Conservation (phyloP, 768 basidiomycete species). For the Calocybe indica region DNA sequence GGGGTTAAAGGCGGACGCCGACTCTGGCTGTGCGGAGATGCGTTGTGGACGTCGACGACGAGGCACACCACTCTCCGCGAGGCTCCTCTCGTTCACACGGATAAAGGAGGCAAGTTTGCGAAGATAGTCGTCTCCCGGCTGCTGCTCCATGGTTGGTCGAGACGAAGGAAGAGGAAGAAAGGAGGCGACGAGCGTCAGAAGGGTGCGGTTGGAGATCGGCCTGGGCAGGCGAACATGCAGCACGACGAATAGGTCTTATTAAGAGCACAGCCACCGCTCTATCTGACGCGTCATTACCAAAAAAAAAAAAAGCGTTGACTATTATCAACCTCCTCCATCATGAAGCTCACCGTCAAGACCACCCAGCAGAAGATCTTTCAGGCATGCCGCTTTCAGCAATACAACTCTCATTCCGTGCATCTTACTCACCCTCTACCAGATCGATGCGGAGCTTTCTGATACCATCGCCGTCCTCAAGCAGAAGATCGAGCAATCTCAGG, state of each 20-base stretch:
- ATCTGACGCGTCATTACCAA: too few species aligned
- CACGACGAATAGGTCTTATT: slow-evolving; percentile 1
- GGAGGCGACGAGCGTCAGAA: slow-evolving; percentile 7
- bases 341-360: slow-evolving; percentile 96
- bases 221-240: neutral
- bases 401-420: neutral
- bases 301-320: neutral
- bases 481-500: slow-evolving; percentile 75
- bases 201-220: neutral
- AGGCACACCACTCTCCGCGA: slow-evolving; percentile 58
- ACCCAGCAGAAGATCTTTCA: slow-evolving; percentile 90
- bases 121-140: slow-evolving; percentile 73
- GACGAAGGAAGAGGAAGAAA: slow-evolving; percentile 9
- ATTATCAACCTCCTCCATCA: slow-evolving; percentile 27
- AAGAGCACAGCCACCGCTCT: slow-evolving; percentile 13
- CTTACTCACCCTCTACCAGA: slow-evolving; percentile 27
- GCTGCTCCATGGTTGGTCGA: slow-evolving; percentile 28
- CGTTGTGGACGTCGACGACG: slow-evolving; percentile 42
- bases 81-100: slow-evolving; percentile 60
- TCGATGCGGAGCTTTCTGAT: slow-evolving; percentile 73
- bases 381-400: slow-evolving; percentile 28
- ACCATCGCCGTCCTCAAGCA: slow-evolving; percentile 76
- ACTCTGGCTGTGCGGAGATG: slow-evolving; percentile 15
- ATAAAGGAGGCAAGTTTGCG: slow-evolving; percentile 67
- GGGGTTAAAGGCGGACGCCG: slow-evolving; percentile 50